These are phyloP conservation scores for Eustoma russellianum DNA, from an alignment of 257 asterid genomes.

Conservation along the genomic window DNA sequence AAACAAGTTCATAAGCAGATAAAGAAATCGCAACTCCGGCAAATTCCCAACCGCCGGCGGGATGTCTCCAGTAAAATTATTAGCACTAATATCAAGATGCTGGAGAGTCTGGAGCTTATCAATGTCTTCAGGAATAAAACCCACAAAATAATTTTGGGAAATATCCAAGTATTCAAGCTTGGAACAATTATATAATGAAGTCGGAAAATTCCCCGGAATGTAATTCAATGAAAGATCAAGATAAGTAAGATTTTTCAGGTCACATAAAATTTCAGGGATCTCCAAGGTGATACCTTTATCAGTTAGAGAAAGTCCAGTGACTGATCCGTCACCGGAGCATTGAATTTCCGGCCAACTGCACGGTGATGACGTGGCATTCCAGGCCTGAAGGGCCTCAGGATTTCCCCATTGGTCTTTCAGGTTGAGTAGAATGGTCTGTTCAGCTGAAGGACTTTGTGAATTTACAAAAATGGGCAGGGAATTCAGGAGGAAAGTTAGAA, in stretches of 20 bases:
- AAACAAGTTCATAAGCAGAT: slow-evolving; percentile 39
- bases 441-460: slow-evolving; percentile 17
- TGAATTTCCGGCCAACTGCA: slow-evolving; percentile 29
- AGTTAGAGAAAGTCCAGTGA: slow-evolving; percentile 28
- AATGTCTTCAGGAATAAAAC: slow-evolving; percentile 46
- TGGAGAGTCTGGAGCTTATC: slow-evolving; percentile 35
- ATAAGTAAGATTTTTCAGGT: slow-evolving; percentile 35
- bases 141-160: slow-evolving; percentile 51
- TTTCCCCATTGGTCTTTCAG: slow-evolving; percentile 36
- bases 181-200: slow-evolving; percentile 40
- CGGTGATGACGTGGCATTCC: slow-evolving; percentile 33
- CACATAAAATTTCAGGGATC: slow-evolving; percentile 42
- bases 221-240: slow-evolving; percentile 35
- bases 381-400: slow-evolving; percentile 21
- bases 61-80: slow-evolving; percentile 74
- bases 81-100: slow-evolving; percentile 42
- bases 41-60: slow-evolving; percentile 62
- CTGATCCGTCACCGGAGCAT: slow-evolving; percentile 29
- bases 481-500: slow-evolving; percentile 14
- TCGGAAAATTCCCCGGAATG: slow-evolving; percentile 44
- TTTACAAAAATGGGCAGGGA: slow-evolving; percentile 14
- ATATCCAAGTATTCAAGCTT: slow-evolving; percentile 43
- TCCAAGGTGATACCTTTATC: slow-evolving; percentile 22
- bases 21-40: slow-evolving; percentile 24
- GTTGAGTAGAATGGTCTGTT: slow-evolving; percentile 20